Base-by-base conservation (phyloP, 306 rosid species). In the Amphicarpaea edgeworthii region DNA sequence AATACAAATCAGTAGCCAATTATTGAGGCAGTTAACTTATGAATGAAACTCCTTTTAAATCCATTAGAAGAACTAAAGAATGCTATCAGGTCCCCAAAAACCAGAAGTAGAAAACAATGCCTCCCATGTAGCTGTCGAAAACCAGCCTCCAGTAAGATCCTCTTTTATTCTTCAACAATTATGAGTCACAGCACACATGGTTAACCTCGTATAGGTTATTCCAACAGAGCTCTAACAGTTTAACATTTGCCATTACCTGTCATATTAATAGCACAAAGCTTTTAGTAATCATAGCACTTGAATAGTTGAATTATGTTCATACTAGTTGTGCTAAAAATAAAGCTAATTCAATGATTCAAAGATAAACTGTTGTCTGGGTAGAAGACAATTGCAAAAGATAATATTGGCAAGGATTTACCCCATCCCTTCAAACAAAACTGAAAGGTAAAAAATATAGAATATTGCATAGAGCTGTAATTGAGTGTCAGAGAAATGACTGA, bases 161-260 rank as follows among this genome's bases (percentile, higher is more conserved):
- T 50, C 34, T 63, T 54, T n/a, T 78, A 63, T 59, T 59, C 77
- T 19, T 26, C 59, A 55, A 42, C 11, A 54, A 15, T 63, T 40
- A 40, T 2, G 41, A 34, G 40, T 49, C 16, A 72, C 80, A 23
- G 17, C 26, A 47, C 21, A 17, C 54, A 68, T 5, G 28, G 32
- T 50, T 46, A 3, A 45, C 32, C 38, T 20, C 10, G 43, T 46
- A 38, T 1, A 79, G 54, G 46, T 60, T 42, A 32, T 23, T 73
- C 19, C 43, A 6, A 34, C 12, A 55, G 37, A 64, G 62, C 60
- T 73, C 64, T 26, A 50, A 75, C 38, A 38, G 19, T 20, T 30
- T 2, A 46, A 20, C 50, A 30, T 38, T 34, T 63, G 65, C 62
- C 32, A 4, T n/a, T 47, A 40, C 64, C 40, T 34, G 40, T 34